Base-by-base conservation (phyloP, 1,284 basidiomycete genomes). In the Tilletia walkeri region DNA sequence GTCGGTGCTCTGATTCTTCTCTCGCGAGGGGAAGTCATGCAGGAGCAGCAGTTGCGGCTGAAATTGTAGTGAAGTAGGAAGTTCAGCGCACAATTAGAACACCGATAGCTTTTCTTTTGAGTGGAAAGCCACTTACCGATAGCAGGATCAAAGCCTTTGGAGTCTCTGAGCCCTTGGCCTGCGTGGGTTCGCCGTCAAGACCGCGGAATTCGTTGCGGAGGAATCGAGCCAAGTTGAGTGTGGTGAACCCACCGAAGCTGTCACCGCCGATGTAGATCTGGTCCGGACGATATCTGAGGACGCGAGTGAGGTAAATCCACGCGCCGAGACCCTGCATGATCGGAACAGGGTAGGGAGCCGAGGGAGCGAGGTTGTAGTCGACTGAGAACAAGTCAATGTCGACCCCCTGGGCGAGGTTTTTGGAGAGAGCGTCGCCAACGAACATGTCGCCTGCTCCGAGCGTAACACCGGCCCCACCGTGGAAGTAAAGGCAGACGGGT, bases 191-290 rank as follows among this genome's bases (percentile, higher is more conserved):
- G 24, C 75, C 36, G 20, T 78, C 69, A 59, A 72, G 65, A n/a
- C 34, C 63, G 5, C 69, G 63, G 36, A 73, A 73, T 70, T 79
- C 77, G 48, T 72, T 71, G 68, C 80, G 77, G 45, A 82, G 68
- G 72, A 76, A 82, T 38, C 79, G 74, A 65, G 80, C 79, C 20
- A 82, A 72, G 69, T 75, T 70, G 47, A 82, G 71, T 18, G 79
- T 75, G 45, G 78, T 14, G 72, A 76, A 78, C 4, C 69, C 53
- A n/a, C 81, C 81, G 65, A 74, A 80, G 48, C 76, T 78, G 70
- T 82, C 81, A 12, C 81, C 81, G 4, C 79, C 81, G 39, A 82
- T 70, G 67, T 77, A 77, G 73, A 82, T 82, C 67, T 82, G 79
- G 36, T 74, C 67, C 1, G 80, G 77, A 7, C 67, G 66, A 71